Percentiles rank a stretch among this genome's conserved stretches.
Evolutionary conservation across 192 early-diverging fungal species (phyloP).

Genomic region (Dissophora ornata): DNA sequence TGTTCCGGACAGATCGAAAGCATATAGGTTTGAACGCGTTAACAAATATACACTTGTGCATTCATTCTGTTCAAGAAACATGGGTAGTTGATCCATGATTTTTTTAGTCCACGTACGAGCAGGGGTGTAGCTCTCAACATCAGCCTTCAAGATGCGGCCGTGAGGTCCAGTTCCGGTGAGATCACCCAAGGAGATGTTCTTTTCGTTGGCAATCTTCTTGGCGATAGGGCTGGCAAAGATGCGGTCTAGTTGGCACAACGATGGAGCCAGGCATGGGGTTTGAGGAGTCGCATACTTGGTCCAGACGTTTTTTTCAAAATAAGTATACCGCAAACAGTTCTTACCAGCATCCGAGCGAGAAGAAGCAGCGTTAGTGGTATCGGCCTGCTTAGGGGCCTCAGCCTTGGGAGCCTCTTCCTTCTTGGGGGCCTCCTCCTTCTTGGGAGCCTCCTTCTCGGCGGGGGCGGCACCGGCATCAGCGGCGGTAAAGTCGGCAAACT

Average conservation of each 20-base stretch:
- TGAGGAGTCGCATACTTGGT: no score
- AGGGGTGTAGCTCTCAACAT: conserved; percentile 79
- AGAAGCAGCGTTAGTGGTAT: conserved; percentile 36
- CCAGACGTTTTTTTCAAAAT: no score
- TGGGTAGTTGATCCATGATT: no score
- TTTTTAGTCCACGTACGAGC: conserved; percentile 38
- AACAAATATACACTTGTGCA: no score
- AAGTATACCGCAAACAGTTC: no score
- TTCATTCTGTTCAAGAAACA: no score
- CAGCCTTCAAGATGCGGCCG: conserved; percentile 92
- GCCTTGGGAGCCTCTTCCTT: conserved; percentile 37
- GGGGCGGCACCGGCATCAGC: conserved; percentile 61
- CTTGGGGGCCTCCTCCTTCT: conserved; percentile 31
- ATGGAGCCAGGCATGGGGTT: conserved; percentile 3
- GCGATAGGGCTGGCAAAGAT: conserved; percentile 89
- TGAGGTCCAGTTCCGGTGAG: conserved; percentile 89
- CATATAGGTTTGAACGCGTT: no score
- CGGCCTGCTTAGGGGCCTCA: conserved; percentile 14
- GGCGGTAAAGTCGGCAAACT: conserved; percentile 85
- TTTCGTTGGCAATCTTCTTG: conserved; percentile 86
- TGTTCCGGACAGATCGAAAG: not conserved
- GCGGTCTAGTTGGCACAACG: conserved; percentile 61
- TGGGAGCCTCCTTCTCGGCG: conserved; percentile 37
- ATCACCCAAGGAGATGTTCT: conserved; percentile 78
- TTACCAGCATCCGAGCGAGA: conserved; percentile 54